These are phyloP conservation scores for Crithidia brevicula DNA, from an alignment of 208 protist genomes.

Conservation along the genomic window DNA sequence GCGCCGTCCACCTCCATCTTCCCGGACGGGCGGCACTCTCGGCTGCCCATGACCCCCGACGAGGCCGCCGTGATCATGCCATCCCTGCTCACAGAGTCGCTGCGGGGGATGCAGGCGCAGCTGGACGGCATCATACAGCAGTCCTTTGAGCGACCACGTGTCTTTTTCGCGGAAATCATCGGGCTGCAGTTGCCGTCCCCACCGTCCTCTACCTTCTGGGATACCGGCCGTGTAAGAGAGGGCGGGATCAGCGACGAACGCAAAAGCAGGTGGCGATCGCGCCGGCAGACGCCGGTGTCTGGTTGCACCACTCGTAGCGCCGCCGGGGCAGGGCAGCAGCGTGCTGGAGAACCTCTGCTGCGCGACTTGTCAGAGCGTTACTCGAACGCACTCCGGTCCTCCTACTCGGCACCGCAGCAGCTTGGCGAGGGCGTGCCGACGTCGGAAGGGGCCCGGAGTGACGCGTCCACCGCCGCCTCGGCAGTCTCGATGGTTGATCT, in stretches of 20 bases:
- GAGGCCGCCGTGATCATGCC: conserved; percentile 54
- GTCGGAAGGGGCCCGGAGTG: neutral
- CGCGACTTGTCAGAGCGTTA: conserved; percentile 23
- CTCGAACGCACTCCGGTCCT: conserved; percentile 30
- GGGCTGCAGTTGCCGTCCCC: conserved; percentile 7
- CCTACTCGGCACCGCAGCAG: conserved; percentile 21
- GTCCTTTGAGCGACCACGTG: conserved; percentile 47
- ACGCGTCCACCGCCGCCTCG: neutral
- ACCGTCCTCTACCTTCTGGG: neutral
- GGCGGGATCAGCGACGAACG: neutral
- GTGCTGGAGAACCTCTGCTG: neutral
- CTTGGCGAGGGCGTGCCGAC: neutral
- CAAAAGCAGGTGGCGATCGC: neutral
- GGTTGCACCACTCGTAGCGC: neutral
- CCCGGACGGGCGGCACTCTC: neutral
- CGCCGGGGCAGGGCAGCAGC: neutral
- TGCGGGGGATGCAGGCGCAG: conserved; percentile 56
- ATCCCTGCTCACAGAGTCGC: conserved; percentile 77
- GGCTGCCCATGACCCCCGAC: conserved; percentile 33
- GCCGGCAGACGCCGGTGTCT: neutral
- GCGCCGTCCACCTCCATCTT: neutral
- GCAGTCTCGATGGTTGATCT: conserved; percentile 1
- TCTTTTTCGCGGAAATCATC: conserved; percentile 23
- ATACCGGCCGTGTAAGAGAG: neutral
- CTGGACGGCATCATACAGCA: conserved; percentile 79